Evolutionary conservation across 2,329 filamentous ascomycete species (phyloP).

Genomic region (Hypomyces rosellus): DNA sequence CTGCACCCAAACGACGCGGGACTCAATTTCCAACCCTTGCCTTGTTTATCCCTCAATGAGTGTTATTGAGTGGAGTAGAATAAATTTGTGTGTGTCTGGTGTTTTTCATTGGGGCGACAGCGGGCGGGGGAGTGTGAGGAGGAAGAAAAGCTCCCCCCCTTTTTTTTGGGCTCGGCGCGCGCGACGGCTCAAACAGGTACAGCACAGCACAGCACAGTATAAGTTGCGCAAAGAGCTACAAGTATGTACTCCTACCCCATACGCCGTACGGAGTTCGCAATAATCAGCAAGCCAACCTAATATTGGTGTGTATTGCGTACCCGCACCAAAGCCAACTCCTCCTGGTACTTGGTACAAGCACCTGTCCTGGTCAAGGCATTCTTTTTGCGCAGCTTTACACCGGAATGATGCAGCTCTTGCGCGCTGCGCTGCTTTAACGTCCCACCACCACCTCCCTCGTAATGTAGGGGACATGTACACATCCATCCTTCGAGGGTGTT

Average conservation of each 20-base stretch:
- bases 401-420: background rate
- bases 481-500: no score
- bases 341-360: background rate
- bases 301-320: slow-evolving; percentile 2
- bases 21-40: background rate
- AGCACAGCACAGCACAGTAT: background rate
- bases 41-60: slow-evolving; percentile 4
- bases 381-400: background rate
- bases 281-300: slow-evolving; percentile 2
- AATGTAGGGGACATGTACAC: no score
- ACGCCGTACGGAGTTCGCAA: background rate
- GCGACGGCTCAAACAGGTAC: background rate
- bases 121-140: background rate
- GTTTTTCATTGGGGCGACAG: background rate
- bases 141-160: background rate
- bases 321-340: background rate
- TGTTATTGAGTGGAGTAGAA: slow-evolving; percentile 5
- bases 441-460: no score
- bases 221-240: background rate
- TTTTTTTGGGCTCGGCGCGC: background rate
- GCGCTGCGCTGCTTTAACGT: background rate
- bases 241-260: background rate
- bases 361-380: no score
- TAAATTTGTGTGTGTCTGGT: background rate
- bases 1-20: background rate